Percentiles rank a stretch among this genome's conserved stretches.
These are phyloP conservation scores for Peronosclerospora sorghi DNA, from an alignment of 352 stramenopile genomes.

Conservation along the genomic window DNA sequence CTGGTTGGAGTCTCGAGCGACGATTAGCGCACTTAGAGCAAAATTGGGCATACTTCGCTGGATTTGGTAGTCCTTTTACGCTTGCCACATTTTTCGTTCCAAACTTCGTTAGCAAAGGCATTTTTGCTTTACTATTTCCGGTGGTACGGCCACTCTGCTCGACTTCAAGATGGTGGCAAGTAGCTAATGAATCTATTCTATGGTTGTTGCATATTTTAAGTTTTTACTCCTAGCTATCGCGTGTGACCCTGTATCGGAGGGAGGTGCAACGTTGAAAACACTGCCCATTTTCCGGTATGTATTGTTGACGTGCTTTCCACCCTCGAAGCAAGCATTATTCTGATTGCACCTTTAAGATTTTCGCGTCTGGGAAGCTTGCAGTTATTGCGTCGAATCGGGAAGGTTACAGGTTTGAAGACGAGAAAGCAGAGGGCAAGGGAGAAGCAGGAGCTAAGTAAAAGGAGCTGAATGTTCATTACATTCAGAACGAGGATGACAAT, in stretches of 20 bases:
- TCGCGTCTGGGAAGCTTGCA: slow-evolving; percentile 79
- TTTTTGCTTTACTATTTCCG: slow-evolving; percentile 80
- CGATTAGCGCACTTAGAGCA: slow-evolving; percentile 68
- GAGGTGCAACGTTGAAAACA: slow-evolving; percentile 31
- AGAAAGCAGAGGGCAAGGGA: slow-evolving; percentile 46
- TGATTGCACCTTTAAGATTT: slow-evolving; percentile 27
- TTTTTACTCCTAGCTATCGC: slow-evolving; percentile 78
- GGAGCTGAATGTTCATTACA: slow-evolving; percentile 5
- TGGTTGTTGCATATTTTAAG: slow-evolving; percentile 16
- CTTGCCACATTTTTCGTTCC: slow-evolving; percentile 83
- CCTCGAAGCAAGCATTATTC: not conserved
- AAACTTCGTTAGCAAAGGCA: slow-evolving; percentile 86
- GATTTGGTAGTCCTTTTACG: slow-evolving; percentile 80
- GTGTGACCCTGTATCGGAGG: slow-evolving; percentile 56
- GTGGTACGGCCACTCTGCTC: slow-evolving; percentile 29
- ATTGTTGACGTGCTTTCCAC: not conserved
- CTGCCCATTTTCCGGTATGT: slow-evolving; percentile 65
- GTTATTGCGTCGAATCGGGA: slow-evolving; percentile 66
- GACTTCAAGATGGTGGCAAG: not conserved
- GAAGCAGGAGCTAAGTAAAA: slow-evolving; percentile 17
- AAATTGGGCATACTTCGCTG: slow-evolving; percentile 84
- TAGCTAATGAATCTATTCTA: not conserved
- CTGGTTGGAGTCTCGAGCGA: slow-evolving; percentile 77
- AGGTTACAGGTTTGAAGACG: slow-evolving; percentile 61
- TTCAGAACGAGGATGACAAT: not conserved